Evolutionary conservation across 345 rosid species (phyloP), one percentile per base, ranked within the genome.

Genomic region (Ceriops zippeliana): DNA sequence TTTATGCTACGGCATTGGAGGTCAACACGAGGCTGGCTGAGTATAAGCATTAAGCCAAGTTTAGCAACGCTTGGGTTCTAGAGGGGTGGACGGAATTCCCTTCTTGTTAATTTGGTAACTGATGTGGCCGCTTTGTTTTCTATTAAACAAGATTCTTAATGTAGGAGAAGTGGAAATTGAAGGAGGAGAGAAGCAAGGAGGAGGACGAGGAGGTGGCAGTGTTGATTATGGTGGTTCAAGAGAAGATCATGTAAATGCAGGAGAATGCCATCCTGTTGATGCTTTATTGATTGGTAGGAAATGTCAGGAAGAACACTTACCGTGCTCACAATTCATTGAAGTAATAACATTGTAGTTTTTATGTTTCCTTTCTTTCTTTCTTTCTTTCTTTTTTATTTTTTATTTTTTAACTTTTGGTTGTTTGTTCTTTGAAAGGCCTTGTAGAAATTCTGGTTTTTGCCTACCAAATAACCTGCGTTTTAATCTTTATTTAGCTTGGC

Each of bases 291-390:
- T 69, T 8, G 51, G 62, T 67, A 75, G 75, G n/a, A 75, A 56
- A 49, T 76, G 67, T 62, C 54, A 6, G 5, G 73, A 76, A 67
- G 74, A 73, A 27, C 75, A 52, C 7, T 70, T 80, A 75, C 83
- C 90, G 64, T 58, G 76, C 20, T 78, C 84, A 0, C 81, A 69
- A 46, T 80, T 79, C 73, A 69, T 81, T 61, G 80, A 86, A 70
- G 98, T 91, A 75, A 81, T 85, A 60, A 49, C 52, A 31, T 31
- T 28, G 37, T 47, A 58, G 34, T 58, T 56, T 75, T 58, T 46
- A 11, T 58, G 19, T 22, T 16, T 54, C 4, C 17, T 61, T 58
- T 51, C 57, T 35, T 21, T 66, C 52, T 62, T 19, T 65, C 11
- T 49, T 58, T 52, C 66, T 68, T 27, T 37, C 61, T 54, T 21